Conservation (phyloP, 2,329 filamentous ascomycete species). For the Ophiocordyceps australis region DNA sequence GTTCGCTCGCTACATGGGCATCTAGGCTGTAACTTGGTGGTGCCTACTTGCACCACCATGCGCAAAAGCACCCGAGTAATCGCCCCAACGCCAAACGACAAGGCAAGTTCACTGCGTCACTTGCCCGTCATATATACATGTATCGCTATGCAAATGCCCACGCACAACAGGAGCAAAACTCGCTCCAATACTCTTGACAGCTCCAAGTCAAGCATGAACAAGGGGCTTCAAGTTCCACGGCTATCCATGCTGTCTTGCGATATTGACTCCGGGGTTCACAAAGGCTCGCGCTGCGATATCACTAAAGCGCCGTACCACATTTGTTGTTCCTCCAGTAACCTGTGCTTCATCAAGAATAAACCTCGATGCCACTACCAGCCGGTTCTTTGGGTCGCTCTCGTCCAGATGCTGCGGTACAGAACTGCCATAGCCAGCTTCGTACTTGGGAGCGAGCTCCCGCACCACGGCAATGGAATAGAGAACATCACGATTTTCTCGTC, state of each 20-base stretch:
- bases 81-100: too few relatives aligned
- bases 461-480: slow-evolving; percentile 77
- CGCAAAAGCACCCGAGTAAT: too few relatives aligned
- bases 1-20: too few relatives aligned
- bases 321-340: slow-evolving; percentile 50
- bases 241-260: slow-evolving; percentile 12
- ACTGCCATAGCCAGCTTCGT: slow-evolving; percentile 37
- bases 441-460: slow-evolving; percentile 52
- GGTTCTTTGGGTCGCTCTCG: slow-evolving; percentile 48
- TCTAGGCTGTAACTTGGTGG: too few relatives aligned
- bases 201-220: too few relatives aligned
- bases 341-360: slow-evolving; percentile 49
- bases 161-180: too few relatives aligned
- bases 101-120: too few relatives aligned
- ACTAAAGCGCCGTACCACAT: slow-evolving; percentile 52
- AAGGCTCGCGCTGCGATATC: slow-evolving; percentile 47
- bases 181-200: too few relatives aligned
- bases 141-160: too few relatives aligned
- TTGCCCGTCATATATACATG: too few relatives aligned
- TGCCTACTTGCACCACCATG: too few relatives aligned
- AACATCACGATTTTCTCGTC: slow-evolving; percentile 74
- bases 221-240: too few relatives aligned
- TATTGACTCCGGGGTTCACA: slow-evolving; percentile 31
- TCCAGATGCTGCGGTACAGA: slow-evolving; percentile 40
- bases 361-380: slow-evolving; percentile 49